Percentiles rank a stretch among this genome's conserved stretches.
Evolutionary conservation across 1,284 basidiomycete genomes (phyloP).

Genomic region (Ustilago nuda): DNA sequence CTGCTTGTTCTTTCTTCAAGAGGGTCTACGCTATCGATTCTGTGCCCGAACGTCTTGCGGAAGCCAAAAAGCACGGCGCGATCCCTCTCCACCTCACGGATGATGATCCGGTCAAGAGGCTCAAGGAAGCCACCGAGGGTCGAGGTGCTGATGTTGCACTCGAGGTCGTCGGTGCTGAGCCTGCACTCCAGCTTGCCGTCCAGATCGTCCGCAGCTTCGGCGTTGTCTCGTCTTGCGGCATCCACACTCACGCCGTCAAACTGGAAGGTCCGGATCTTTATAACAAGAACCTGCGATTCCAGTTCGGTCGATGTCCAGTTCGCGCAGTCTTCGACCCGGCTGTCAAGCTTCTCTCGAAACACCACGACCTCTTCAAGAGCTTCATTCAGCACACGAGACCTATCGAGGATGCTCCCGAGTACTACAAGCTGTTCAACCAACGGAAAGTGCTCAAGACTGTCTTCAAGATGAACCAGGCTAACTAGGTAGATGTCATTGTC

Average conservation of each 20-base stretch:
- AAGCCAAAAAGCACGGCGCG: constrained; percentile 61
- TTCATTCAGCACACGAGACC: constrained; percentile 64
- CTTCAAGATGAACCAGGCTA: constrained; percentile 45
- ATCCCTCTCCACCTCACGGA: constrained; percentile 63
- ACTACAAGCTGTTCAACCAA: constrained; percentile 64
- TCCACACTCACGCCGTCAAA: constrained; percentile 70
- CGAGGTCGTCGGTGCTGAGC: constrained; percentile 82
- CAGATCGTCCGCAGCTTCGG: constrained; percentile 83
- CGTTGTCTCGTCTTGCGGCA: constrained; percentile 82
- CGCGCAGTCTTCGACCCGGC: constrained; percentile 61
- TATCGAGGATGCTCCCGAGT: constrained; percentile 61
- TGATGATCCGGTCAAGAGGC: constrained; percentile 41
- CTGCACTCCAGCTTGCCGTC: constrained; percentile 79
- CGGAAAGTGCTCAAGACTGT: constrained; percentile 55
- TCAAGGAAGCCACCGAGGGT: constrained; percentile 63
- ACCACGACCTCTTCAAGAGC: constrained; percentile 58
- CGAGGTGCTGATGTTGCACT: constrained; percentile 71
- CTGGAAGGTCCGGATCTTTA: constrained; percentile 75
- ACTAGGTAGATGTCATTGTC: neutral
- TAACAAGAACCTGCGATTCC: constrained; percentile 79
- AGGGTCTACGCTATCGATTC: constrained; percentile 68
- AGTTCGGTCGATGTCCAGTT: constrained; percentile 86
- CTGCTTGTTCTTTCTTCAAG: constrained; percentile 70
- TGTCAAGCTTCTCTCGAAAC: constrained; percentile 56
- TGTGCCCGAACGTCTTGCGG: constrained; percentile 66